Evolutionary conservation across 176 grass and related monocot species (phyloP), one percentile per base, ranked within the genome.

Genomic region (Oryza meridionalis): DNA sequence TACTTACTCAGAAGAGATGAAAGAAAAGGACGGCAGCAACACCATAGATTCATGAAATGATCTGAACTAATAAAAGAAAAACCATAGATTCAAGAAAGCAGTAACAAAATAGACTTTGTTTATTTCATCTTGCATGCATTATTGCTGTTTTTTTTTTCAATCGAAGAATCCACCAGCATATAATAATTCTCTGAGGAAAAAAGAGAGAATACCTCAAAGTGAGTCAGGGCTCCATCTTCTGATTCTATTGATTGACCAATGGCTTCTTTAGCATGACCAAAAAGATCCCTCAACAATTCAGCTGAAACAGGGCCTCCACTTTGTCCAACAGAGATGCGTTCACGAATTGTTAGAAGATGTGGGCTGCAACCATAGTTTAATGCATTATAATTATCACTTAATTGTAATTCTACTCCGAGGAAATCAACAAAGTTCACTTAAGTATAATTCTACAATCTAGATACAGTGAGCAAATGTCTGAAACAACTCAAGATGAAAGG

Each of bases 201-300:
- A 51, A n/a, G 19, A 15, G 53, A 24, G 58, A 13, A 24, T 92
- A 95, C 96, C 91, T 95, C 96, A 81, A 95, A 98, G 82, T 98
- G 93, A 59, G 87, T 93, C 32, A 98, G 77, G 35, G 93, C 67
- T 68, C 91, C 89, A 86, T 93, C 90, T 94, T 98, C 93, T n/a
- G 65, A 90, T 24, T 89, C 82, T 81, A 95, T 55, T 29, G 89
- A 90, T 85, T 93, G 76, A 90, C 93, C 89, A 78, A 98, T 81
- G 59, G 80, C 72, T 74, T 82, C 87, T 85, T 93, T 98, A 33
- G 83, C 77, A 68, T 83, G 79, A 26, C 55, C 0, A 38, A 95
- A 98, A 85, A 90, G 32, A 25, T 92, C 49, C 31, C 63, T 92
- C 65, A 98, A 77, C 74, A 84, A 66, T 32, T 47, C 15, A 70